A percentile compares a stretch with the other conserved stretches of the same genome.
Evolutionary conservation across 2,329 filamentous ascomycete species (phyloP).

Genomic region (Ophiostoma sp.): DNA sequence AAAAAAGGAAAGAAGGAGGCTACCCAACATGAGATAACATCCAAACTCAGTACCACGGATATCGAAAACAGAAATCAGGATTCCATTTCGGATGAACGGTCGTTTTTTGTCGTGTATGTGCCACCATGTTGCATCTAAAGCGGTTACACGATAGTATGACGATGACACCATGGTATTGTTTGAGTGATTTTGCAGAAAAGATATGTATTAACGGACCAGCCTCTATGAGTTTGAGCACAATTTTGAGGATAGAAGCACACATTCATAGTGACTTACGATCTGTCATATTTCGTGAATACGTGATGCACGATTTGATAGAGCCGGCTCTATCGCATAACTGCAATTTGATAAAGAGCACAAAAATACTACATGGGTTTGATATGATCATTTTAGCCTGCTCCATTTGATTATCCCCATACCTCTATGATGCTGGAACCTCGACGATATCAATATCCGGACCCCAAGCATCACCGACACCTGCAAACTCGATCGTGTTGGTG

Average conservation of each 20-base stretch:
- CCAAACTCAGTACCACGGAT: background rate
- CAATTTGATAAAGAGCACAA: background rate
- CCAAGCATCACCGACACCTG: slow-evolving; percentile 42
- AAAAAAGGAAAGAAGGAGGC: background rate
- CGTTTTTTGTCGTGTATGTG: background rate
- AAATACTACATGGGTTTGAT: background rate
- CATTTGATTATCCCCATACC: background rate
- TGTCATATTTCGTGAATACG: background rate
- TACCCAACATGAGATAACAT: background rate
- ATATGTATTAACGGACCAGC: too few relatives aligned
- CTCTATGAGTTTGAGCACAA: too few relatives aligned
- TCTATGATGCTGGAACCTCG: slow-evolving; percentile 44
- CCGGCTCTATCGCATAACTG: background rate
- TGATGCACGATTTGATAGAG: background rate
- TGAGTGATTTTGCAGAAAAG: background rate
- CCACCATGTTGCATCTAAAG: background rate
- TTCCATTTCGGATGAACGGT: background rate
- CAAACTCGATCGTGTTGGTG: slow-evolving; percentile 51
- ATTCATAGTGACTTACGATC: background rate
- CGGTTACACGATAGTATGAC: background rate
- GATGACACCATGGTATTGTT: background rate
- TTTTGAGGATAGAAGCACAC: background rate
- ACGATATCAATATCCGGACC: slow-evolving; percentile 57
- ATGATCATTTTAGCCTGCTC: background rate
- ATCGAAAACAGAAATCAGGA: background rate